Evolutionary conservation across 768 basidiomycete species (phyloP).

Genomic region (Kwoniella bestiolae): DNA sequence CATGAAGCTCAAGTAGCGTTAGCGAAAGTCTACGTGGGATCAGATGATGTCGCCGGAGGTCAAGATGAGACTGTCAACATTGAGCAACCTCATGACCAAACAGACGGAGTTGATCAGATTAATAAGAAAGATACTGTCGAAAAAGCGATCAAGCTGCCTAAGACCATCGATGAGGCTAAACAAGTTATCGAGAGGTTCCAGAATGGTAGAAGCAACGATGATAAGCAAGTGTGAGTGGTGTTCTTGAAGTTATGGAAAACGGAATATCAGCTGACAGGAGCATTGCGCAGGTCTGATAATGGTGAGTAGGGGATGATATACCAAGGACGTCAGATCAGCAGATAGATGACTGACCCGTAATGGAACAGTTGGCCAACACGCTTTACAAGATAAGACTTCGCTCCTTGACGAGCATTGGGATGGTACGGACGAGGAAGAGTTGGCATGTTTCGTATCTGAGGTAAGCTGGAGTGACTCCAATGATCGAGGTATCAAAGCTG

Average conservation of each 20-base stretch:
- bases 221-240: constrained; percentile 43
- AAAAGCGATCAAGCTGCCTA: constrained; percentile 71
- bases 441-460: constrained; percentile 68
- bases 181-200: constrained; percentile 75
- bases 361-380: constrained; percentile 73
- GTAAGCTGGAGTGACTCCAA: constrained; percentile 30
- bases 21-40: constrained; percentile 54
- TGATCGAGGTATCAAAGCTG: neutral
- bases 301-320: constrained; percentile 29
- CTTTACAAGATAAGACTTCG: constrained; percentile 66
- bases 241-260: neutral
- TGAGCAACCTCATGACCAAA: constrained; percentile 60
- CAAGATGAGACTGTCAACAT: constrained; percentile 67
- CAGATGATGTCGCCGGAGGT: constrained; percentile 55
- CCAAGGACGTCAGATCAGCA: neutral
- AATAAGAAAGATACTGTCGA: constrained; percentile 64
- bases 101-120: constrained; percentile 62
- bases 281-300: constrained; percentile 40
- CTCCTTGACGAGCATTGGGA: constrained; percentile 81
- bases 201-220: constrained; percentile 62
- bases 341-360: neutral
- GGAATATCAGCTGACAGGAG: neutral
- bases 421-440: constrained; percentile 80
- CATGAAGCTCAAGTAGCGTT: constrained; percentile 85
- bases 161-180: constrained; percentile 69